phyloP scores from a whole-genome alignment of 1,284 basidiomycete species.

The Pseudomicrostroma phylloplanum region DNA sequence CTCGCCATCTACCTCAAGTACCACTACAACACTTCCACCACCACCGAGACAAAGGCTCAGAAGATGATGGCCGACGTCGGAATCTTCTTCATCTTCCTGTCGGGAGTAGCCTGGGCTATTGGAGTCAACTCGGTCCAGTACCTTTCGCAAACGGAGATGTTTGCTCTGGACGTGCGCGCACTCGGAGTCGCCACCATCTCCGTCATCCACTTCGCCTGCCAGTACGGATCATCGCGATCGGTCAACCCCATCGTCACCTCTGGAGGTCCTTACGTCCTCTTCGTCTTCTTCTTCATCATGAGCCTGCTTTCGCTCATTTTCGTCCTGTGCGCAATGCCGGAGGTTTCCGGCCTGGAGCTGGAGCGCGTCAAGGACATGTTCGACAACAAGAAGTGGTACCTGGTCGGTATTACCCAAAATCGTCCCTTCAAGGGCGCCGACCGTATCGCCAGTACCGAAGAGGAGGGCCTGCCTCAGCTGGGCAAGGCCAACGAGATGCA shows the following conservation, averaged over 20 bases:
- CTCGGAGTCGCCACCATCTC: slow-evolving; percentile 26
- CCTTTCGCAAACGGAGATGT: slow-evolving; percentile 16
- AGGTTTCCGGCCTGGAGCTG: slow-evolving; percentile 25
- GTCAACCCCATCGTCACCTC: slow-evolving; percentile 28
- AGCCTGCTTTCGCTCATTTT: slow-evolving; percentile 21
- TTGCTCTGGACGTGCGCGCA: slow-evolving; percentile 19
- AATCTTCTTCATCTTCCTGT: slow-evolving; percentile 32
- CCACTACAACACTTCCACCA: slow-evolving; percentile 20
- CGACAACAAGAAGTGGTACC: slow-evolving; percentile 27
- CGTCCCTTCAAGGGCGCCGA: slow-evolving; percentile 18
- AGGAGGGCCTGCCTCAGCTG: slow-evolving; percentile 10
- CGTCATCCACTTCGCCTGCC: slow-evolving; percentile 29
- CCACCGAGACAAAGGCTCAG: slow-evolving; percentile 21
- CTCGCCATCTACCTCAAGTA: slow-evolving; percentile 30
- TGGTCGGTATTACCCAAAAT: slow-evolving; percentile 24
- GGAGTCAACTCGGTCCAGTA: slow-evolving; percentile 38
- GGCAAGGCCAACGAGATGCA: slow-evolving; percentile 10
- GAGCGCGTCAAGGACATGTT: slow-evolving; percentile 32
- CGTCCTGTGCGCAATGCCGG: slow-evolving; percentile 34
- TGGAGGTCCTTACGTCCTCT: slow-evolving; percentile 22
- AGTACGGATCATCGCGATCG: slow-evolving; percentile 29
- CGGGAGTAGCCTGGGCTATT: slow-evolving; percentile 30
- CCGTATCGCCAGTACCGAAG: slow-evolving; percentile 6
- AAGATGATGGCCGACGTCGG: slow-evolving; percentile 20
- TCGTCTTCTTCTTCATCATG: slow-evolving; percentile 31